These are phyloP conservation scores for Dittrichia graveolens DNA, from an alignment of 129 eudicot species.

Conservation along the genomic window DNA sequence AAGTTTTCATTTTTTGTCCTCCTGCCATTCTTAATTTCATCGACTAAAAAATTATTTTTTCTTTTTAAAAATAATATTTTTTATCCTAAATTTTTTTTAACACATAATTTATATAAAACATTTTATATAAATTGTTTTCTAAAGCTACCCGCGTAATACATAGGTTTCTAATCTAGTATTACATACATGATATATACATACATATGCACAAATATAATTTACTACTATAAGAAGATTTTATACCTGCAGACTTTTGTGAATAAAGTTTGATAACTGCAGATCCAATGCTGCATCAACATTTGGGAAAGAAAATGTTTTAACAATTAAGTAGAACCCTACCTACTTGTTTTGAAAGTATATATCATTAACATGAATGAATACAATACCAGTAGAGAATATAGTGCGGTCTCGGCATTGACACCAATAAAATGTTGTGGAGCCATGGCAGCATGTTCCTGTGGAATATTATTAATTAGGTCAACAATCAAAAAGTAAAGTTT, in stretches of 20 bases:
- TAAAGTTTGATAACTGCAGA: constrained; percentile 64
- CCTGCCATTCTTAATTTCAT: too few relatives aligned
- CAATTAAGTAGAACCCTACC: not conserved
- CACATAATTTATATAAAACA: too few relatives aligned
- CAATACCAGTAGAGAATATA: constrained; percentile 57
- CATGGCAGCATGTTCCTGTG: constrained; percentile 79
- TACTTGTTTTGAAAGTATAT: not conserved
- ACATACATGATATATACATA: not conserved
- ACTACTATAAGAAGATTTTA: not conserved
- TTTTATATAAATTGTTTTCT: too few relatives aligned
- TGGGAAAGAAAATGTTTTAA: not conserved
- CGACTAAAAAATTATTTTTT: too few relatives aligned
- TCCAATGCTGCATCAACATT: constrained; percentile 60
- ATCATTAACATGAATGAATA: not conserved
- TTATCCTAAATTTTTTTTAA: too few relatives aligned
- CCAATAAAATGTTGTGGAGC: constrained; percentile 70
- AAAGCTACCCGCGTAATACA: too few relatives aligned
- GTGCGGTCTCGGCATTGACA: constrained; percentile 50
- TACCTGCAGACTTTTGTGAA: constrained; percentile 74
- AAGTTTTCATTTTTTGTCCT: too few relatives aligned
- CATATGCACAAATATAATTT: constrained; percentile 5
- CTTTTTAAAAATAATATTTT: too few relatives aligned
- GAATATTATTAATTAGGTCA: too few relatives aligned
- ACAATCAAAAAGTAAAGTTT: constrained; percentile 16
- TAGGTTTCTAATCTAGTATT: too few relatives aligned